Base-by-base conservation (phyloP, 108 stramenopile species). In the Nitzschia putrida region DNA sequence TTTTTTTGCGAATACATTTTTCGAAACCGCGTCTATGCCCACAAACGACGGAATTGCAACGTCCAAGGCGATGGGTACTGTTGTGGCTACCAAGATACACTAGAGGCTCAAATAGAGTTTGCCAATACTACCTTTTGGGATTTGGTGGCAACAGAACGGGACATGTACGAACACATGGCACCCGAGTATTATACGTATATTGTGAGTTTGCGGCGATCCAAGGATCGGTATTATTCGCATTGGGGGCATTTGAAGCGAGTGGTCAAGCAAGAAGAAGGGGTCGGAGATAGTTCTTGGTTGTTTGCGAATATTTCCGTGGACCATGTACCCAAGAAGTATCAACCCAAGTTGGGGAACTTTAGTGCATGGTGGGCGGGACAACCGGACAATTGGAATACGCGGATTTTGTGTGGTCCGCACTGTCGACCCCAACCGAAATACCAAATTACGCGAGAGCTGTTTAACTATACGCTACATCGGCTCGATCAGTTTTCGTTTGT, bases 341-440 rank as follows among this genome's bases (percentile, higher is more conserved):
- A 39, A 24, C 11, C 39, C 21, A 2, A 18, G 24, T 13, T 49
- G 26, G 47, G 45, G 25, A 38, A 7, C 21, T 58, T 70, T 29
- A 12, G 34, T 59, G 3, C 34, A 42, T 80, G 79, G 79, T 65
- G 39, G 13, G 3, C n/a, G 3, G 69, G 68, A 45, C 79, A 80
- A 71, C 79, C 79, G 5, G 79, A 80, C 53, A 80, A 80, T 53
- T 80, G 72, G 67, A 80, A 59, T 57, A 20, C 73, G 7, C 73
- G 79, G 8, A 73, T 73, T 42, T 58, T 80, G 16, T 80, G 79
- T 43, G 79, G 79, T 7, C 34, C 69, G 37, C 23, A 49, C 23
- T 80, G 79, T 53, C 54, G 42, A 47, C 4, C n/a, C 3, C 39
- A 47, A 14, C 69, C 73, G 37, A 80, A 80, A 57, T 80, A 47